phyloP scores from a whole-genome alignment of 805 yeast genomes.

The Yarrowia alimentaria region DNA sequence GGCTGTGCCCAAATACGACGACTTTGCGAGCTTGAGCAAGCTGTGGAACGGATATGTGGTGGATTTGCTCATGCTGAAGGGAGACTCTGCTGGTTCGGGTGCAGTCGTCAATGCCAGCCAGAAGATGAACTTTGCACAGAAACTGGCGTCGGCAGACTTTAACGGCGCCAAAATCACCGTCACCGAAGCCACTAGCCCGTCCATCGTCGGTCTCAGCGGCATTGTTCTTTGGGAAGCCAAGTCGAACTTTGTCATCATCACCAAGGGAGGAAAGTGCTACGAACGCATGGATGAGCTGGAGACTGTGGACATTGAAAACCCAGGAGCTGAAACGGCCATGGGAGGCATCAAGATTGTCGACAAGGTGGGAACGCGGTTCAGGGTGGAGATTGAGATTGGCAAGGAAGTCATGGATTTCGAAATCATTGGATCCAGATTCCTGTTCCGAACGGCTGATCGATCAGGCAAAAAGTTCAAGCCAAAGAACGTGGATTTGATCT shows the following conservation, averaged over 20 bases:
- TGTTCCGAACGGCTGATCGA: constrained; percentile 73
- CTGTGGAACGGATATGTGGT: constrained; percentile 73
- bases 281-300: constrained; percentile 5
- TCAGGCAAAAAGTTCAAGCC: constrained; percentile 82
- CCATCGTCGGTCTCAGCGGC: constrained; percentile 62
- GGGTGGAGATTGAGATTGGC: constrained; percentile 37
- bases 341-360: constrained; percentile 69
- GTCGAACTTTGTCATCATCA: constrained; percentile 62
- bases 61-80: constrained; percentile 47
- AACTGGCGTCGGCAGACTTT: constrained; percentile 73
- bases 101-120: not conserved
- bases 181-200: constrained; percentile 53
- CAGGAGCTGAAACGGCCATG: constrained; percentile 38
- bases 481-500: constrained; percentile 64
- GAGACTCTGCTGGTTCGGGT: too few species aligned
- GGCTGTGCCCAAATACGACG: constrained; percentile 42
- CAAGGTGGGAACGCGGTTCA: constrained; percentile 64
- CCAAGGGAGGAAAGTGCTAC: constrained; percentile 41
- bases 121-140: constrained; percentile 30
- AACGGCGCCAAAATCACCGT: constrained; percentile 73
- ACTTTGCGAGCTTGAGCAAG: constrained; percentile 54
- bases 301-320: not conserved
- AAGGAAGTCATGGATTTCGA: constrained; percentile 51
- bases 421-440: constrained; percentile 75
- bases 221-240: constrained; percentile 84